These are phyloP conservation scores for Penicillium ochrochloron DNA, from an alignment of 495 filamentous ascomycete genomes.

Conservation along the genomic window DNA sequence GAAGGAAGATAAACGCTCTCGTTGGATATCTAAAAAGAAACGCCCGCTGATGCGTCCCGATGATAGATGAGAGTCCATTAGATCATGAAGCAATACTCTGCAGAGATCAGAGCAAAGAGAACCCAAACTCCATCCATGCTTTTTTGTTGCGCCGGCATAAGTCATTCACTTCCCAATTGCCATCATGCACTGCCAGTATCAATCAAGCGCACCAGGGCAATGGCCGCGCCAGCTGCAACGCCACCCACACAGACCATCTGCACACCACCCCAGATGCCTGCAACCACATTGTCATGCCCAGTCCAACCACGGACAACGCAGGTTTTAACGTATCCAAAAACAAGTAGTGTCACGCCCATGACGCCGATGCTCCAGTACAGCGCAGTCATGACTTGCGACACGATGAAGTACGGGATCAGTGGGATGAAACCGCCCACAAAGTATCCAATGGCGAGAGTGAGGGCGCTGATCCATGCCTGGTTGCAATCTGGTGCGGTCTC, in stretches of 20 bases:
- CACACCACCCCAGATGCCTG: slow-evolving; percentile 53
- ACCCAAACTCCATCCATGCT: slow-evolving; percentile 22
- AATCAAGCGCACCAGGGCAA: slow-evolving; percentile 60
- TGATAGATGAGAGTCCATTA: not conserved
- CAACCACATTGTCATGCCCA: slow-evolving; percentile 44
- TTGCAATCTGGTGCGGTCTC: slow-evolving; percentile 54
- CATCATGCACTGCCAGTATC: slow-evolving; percentile 31
- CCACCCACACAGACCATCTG: slow-evolving; percentile 71
- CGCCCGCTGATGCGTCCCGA: slow-evolving; percentile 15
- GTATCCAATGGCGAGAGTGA: slow-evolving; percentile 72
- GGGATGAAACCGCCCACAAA: slow-evolving; percentile 74
- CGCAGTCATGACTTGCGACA: slow-evolving; percentile 58
- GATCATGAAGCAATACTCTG: slow-evolving; percentile 12
- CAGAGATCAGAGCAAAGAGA: not conserved
- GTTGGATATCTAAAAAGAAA: slow-evolving; percentile 8
- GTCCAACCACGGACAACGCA: slow-evolving; percentile 50
- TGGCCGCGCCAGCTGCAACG: slow-evolving; percentile 66
- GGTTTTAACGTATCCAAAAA: slow-evolving; percentile 76
- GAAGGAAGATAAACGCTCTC: not conserved
- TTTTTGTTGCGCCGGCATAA: slow-evolving; percentile 8
- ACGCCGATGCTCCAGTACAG: slow-evolving; percentile 69
- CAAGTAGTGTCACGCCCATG: slow-evolving; percentile 69
- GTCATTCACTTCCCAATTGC: not conserved
- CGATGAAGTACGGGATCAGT: slow-evolving; percentile 74
- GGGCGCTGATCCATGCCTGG: slow-evolving; percentile 60